Conservation (phyloP, 2,329 filamentous ascomycete species). For the Penicillium polonicum region DNA sequence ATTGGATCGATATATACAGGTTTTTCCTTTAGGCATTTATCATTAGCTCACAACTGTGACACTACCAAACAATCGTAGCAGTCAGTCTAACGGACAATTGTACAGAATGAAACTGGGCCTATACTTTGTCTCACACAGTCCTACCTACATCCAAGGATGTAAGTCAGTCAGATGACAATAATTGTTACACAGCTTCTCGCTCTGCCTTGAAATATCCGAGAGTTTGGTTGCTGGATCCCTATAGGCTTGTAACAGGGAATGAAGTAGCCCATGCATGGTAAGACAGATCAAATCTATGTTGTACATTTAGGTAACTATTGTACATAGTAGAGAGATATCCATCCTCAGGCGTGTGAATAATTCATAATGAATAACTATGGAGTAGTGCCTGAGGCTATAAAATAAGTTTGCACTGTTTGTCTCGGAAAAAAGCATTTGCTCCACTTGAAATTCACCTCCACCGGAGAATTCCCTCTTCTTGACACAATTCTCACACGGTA, state of each 20-base stretch:
- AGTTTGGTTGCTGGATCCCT: neutral
- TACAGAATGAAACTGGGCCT: neutral
- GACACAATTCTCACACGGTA: neutral
- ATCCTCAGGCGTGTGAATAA: too few relatives aligned
- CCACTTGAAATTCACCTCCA: conserved; percentile 1
- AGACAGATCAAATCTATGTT: neutral
- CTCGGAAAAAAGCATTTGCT: neutral
- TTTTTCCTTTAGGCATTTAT: neutral
- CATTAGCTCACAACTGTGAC: neutral
- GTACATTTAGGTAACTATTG: neutral
- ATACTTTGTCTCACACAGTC: neutral
- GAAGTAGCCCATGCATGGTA: neutral
- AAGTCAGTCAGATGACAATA: neutral
- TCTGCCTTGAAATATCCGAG: neutral
- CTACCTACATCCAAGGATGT: neutral
- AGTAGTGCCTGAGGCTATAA: neutral
- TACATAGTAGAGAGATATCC: neutral
- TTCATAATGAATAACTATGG: too few relatives aligned
- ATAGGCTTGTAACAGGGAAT: neutral
- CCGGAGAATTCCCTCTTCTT: conserved; percentile 5
- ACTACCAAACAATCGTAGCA: too few relatives aligned
- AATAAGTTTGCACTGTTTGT: neutral
- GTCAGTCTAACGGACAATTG: neutral
- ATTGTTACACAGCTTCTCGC: neutral
- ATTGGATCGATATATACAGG: neutral